phyloP scores from a whole-genome alignment of 805 yeast genomes.

The Metschnikowia chrysomelidarum region DNA sequence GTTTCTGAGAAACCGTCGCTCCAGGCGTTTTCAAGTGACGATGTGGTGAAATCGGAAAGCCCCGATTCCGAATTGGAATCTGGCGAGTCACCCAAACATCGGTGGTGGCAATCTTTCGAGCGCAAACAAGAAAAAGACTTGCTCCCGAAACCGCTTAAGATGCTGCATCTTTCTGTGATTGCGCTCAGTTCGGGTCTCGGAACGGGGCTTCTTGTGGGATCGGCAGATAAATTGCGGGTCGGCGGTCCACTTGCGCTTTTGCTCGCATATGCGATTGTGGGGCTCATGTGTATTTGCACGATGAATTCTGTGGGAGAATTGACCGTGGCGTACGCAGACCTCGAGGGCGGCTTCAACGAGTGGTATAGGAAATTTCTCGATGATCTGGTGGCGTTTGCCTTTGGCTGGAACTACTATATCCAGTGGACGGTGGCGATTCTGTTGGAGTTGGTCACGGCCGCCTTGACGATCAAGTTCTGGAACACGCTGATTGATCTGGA shows the following conservation, averaged over 20 bases:
- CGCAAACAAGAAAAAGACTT: constrained; percentile 13
- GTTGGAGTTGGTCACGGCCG: constrained; percentile 21
- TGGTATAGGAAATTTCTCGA: constrained; percentile 32
- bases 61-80: too few relatives aligned
- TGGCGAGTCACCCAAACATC: too few relatives aligned
- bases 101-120: constrained; percentile 17
- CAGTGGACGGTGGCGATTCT: constrained; percentile 26
- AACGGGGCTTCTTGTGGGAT: constrained; percentile 43
- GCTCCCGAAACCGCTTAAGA: constrained; percentile 15
- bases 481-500: constrained; percentile 47
- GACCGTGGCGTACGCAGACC: constrained; percentile 56
- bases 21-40: too few relatives aligned
- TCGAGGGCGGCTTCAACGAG: constrained; percentile 38
- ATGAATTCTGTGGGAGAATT: constrained; percentile 45
- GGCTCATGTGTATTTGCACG: constrained; percentile 30
- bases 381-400: constrained; percentile 36
- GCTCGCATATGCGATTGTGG: constrained; percentile 24
- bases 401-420: constrained; percentile 38
- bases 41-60: too few relatives aligned
- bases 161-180: constrained; percentile 32
- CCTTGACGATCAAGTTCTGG: constrained; percentile 61
- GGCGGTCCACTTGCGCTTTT: constrained; percentile 28
- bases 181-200: constrained; percentile 40
- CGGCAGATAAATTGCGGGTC: constrained; percentile 27
- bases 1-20: too few relatives aligned